Conservation (phyloP, 306 rosid genomes). For the Carpinus viminea region DNA sequence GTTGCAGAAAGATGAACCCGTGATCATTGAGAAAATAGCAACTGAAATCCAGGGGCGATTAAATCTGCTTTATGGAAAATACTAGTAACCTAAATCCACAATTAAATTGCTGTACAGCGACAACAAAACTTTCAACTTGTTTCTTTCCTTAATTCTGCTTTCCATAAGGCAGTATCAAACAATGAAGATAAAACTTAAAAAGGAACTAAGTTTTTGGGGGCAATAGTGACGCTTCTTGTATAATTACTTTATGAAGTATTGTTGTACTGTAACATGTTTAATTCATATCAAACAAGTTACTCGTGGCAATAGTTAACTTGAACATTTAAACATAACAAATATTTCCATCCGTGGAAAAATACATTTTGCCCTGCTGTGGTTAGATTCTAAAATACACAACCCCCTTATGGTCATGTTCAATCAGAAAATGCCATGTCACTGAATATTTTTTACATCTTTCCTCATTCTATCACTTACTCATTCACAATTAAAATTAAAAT, state of each 20-base stretch:
- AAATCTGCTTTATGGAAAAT: background rate
- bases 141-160: background rate
- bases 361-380: background rate
- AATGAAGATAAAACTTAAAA: background rate
- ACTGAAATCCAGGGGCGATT: background rate
- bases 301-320: background rate
- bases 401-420: background rate
- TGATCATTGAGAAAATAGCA: background rate
- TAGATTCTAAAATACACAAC: background rate
- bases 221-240: too few species aligned
- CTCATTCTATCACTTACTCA: too few species aligned
- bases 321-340: background rate
- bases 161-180: background rate
- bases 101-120: background rate
- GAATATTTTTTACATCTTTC: too few species aligned
- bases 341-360: background rate
- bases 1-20: background rate
- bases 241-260: background rate
- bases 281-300: background rate
- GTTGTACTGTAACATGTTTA: background rate
- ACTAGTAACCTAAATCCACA: background rate
- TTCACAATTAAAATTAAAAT: too few species aligned
- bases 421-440: background rate
- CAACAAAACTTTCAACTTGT: background rate
- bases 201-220: background rate